Percentiles rank a stretch among this genome's conserved stretches.
These are phyloP conservation scores for Pelargonium nanum DNA, from an alignment of 345 rosid genomes.

Conservation along the genomic window DNA sequence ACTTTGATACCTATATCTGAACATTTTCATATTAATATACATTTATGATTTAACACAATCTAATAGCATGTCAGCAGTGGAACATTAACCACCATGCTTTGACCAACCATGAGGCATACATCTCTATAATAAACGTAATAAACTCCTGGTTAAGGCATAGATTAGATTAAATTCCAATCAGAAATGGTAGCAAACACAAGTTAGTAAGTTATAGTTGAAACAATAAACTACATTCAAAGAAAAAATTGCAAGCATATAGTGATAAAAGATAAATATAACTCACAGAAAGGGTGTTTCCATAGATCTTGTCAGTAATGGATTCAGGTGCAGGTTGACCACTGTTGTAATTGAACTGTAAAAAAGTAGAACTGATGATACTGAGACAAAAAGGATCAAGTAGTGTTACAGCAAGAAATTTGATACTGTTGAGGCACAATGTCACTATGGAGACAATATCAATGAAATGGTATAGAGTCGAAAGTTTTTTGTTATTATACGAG, in stretches of 20 bases:
- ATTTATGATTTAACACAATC: too few relatives aligned
- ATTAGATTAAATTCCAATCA: too few relatives aligned
- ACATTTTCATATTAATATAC: too few relatives aligned
- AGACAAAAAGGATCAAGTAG: neutral
- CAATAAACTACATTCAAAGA: neutral
- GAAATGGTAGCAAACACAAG: too few relatives aligned
- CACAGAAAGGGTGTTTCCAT: conserved; percentile 92
- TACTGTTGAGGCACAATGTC: neutral
- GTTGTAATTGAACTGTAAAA: conserved; percentile 70
- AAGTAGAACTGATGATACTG: neutral
- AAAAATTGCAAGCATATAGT: conserved; percentile 3
- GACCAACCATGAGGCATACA: too few relatives aligned
- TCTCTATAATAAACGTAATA: too few relatives aligned
- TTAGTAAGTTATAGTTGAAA: too few relatives aligned
- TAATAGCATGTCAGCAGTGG: too few relatives aligned
- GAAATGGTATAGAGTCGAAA: neutral
- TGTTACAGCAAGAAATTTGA: neutral
- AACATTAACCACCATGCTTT: too few relatives aligned
- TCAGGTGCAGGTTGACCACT: conserved; percentile 97
- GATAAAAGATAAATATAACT: conserved; percentile 19
- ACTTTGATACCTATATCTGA: too few relatives aligned
- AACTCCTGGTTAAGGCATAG: too few relatives aligned
- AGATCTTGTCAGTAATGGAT: conserved; percentile 84
- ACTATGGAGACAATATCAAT: too few relatives aligned
- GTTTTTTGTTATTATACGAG: neutral